Percentiles rank a stretch among this genome's conserved stretches.
phyloP scores from a whole-genome alignment of 352 stramenopile species.

The Pythium chondricola region DNA sequence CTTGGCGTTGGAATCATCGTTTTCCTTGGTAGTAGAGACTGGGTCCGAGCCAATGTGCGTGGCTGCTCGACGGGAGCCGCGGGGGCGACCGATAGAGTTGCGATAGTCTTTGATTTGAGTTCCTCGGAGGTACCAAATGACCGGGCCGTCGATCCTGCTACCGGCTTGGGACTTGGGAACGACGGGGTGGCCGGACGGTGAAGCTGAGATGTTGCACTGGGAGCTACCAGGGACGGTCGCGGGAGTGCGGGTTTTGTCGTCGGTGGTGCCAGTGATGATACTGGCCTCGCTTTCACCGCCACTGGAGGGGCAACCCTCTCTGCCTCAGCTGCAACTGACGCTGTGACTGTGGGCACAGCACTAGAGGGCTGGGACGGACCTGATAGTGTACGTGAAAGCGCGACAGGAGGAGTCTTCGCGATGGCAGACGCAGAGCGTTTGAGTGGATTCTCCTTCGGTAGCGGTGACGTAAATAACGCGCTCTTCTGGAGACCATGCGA shows the following conservation, averaged over 20 bases:
- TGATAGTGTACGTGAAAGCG: too few relatives aligned
- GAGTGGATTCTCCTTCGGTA: constrained; percentile 18
- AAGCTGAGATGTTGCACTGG: constrained; percentile 3
- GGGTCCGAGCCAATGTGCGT: constrained; percentile 2
- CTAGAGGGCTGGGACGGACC: background rate
- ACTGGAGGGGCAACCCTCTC: background rate
- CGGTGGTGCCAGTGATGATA: background rate
- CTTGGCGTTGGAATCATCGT: constrained; percentile 21
- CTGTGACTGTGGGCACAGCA: background rate
- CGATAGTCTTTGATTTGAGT: background rate
- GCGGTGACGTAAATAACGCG: constrained; percentile 7
- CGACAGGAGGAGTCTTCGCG: constrained; percentile 22
- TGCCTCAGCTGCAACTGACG: background rate
- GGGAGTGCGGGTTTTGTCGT: background rate
- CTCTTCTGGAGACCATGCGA: constrained; percentile 10
- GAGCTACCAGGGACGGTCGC: constrained; percentile 4
- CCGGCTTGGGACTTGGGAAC: background rate
- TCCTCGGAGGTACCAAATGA: constrained; percentile 8
- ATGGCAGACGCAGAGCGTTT: constrained; percentile 28
- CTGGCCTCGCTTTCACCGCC: background rate
- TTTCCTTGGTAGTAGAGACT: constrained; percentile 21
- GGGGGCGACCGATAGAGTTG: background rate
- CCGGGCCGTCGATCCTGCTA: constrained; percentile 4
- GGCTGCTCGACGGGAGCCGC: too few relatives aligned
- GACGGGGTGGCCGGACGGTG: background rate